phyloP scores from a whole-genome alignment of 768 basidiomycete species.

The Russula earlei region DNA sequence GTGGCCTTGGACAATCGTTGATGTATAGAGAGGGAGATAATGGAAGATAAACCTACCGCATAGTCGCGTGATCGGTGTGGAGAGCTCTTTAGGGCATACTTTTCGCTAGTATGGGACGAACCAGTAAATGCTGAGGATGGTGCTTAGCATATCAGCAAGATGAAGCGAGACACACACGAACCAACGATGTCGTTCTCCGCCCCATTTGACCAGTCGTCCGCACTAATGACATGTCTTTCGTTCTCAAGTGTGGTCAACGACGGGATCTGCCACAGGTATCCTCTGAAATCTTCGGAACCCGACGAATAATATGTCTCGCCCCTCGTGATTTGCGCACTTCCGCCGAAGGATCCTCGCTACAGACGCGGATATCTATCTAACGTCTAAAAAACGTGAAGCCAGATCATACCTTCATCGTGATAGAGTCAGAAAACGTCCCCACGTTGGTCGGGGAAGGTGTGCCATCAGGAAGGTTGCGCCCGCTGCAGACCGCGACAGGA shows the following conservation, averaged over 20 bases:
- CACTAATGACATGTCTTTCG: conserved; percentile 36
- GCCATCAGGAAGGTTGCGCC: conserved; percentile 46
- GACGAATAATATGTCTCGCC: conserved; percentile 53
- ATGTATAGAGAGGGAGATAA: neutral
- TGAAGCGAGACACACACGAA: conserved; percentile 16
- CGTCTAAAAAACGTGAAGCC: too few relatives aligned
- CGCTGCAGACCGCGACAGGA: conserved; percentile 63
- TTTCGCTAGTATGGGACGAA: conserved; percentile 31
- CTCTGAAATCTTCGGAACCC: conserved; percentile 80
- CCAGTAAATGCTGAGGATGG: conserved; percentile 6
- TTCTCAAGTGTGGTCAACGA: conserved; percentile 34
- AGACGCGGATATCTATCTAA: neutral
- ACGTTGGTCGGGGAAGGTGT: conserved; percentile 36
- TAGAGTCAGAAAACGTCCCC: conserved; percentile 57
- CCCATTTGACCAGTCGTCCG: conserved; percentile 36
- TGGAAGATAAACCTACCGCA: conserved; percentile 46
- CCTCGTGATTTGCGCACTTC: conserved; percentile 34
- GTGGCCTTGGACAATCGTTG: conserved; percentile 39
- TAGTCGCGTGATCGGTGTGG: conserved; percentile 51
- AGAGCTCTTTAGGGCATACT: conserved; percentile 52
- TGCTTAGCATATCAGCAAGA: neutral
- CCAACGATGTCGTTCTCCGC: conserved; percentile 32
- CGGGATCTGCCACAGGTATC: conserved; percentile 73
- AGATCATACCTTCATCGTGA: conserved; percentile 61
- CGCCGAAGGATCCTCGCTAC: conserved; percentile 72